phyloP scores from a whole-genome alignment of 768 basidiomycete species.

The Trametes cinnabarina region DNA sequence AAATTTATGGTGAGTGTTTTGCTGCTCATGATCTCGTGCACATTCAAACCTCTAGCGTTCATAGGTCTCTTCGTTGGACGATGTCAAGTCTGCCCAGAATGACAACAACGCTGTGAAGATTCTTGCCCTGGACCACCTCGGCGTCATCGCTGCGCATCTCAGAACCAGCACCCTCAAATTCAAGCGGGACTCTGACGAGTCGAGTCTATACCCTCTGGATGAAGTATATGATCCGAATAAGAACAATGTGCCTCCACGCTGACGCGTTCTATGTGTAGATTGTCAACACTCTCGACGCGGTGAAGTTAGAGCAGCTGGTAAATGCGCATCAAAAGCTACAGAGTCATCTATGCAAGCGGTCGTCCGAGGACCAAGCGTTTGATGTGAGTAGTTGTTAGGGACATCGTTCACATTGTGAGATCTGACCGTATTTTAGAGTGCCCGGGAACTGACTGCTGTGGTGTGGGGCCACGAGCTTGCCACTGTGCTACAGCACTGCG shows the following conservation, averaged over 20 bases:
- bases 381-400: slow-evolving; percentile 50
- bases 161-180: slow-evolving; percentile 53
- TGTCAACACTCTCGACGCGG: slow-evolving; percentile 46
- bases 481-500: slow-evolving; percentile 57
- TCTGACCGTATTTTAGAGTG: slow-evolving; percentile 53
- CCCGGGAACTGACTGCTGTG: slow-evolving; percentile 76
- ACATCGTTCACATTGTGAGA: neutral
- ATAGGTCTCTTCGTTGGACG: slow-evolving; percentile 80
- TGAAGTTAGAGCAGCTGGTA: slow-evolving; percentile 58
- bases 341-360: slow-evolving; percentile 63
- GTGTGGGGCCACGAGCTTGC: slow-evolving; percentile 84
- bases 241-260: neutral
- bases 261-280: slow-evolving; percentile 38
- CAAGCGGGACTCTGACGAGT: slow-evolving; percentile 28
- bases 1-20: slow-evolving; percentile 76
- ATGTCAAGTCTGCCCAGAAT: slow-evolving; percentile 62
- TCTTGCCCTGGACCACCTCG: slow-evolving; percentile 90
- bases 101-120: slow-evolving; percentile 87
- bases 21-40: neutral
- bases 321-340: slow-evolving; percentile 63
- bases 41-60: neutral
- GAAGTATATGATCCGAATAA: slow-evolving; percentile 48
- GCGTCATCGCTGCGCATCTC: slow-evolving; percentile 85
- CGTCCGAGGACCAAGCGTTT: slow-evolving; percentile 77
- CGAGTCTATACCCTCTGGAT: slow-evolving; percentile 55